Percentiles rank a stretch among this genome's conserved stretches.
Conservation (phyloP, 2,329 filamentous ascomycete genomes). For the Diaporthe capsici region DNA sequence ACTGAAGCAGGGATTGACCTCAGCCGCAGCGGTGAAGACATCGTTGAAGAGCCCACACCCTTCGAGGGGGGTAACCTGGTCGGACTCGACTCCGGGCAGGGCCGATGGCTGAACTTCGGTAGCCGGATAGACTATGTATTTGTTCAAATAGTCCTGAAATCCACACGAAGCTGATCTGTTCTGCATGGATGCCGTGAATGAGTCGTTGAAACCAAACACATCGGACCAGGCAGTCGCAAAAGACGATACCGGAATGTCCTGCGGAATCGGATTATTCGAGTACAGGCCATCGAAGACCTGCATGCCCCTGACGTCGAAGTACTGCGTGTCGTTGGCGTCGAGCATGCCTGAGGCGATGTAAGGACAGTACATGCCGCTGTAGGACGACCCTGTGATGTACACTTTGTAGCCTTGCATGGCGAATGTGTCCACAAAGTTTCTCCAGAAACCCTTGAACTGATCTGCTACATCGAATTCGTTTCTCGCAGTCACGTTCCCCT, state of each 20-base stretch:
- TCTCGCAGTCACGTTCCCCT: slow-evolving; percentile 72
- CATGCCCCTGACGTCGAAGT: slow-evolving; percentile 76
- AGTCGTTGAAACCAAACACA: slow-evolving; percentile 73
- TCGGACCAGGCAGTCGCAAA: slow-evolving; percentile 71
- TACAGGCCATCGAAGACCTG: slow-evolving; percentile 79
- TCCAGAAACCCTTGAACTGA: slow-evolving; percentile 82
- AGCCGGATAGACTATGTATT: slow-evolving; percentile 76
- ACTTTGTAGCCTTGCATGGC: slow-evolving; percentile 73
- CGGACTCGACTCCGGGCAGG: slow-evolving; percentile 58
- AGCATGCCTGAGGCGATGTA: slow-evolving; percentile 78
- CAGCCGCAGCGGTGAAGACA: slow-evolving; percentile 64
- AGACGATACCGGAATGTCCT: slow-evolving; percentile 63
- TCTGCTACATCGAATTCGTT: slow-evolving; percentile 75
- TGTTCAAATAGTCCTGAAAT: slow-evolving; percentile 69
- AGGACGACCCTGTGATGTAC: slow-evolving; percentile 79
- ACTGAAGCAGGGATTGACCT: slow-evolving; percentile 81
- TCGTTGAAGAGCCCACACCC: slow-evolving; percentile 69
- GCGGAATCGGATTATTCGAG: slow-evolving; percentile 60
- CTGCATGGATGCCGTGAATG: slow-evolving; percentile 64
- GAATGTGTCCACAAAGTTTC: slow-evolving; percentile 80
- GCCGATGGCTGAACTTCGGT: slow-evolving; percentile 67
- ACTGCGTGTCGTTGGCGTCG: slow-evolving; percentile 71
- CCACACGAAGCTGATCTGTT: slow-evolving; percentile 68
- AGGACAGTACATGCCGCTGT: slow-evolving; percentile 72
- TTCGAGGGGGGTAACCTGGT: slow-evolving; percentile 51